Conservation (phyloP, 129 eudicot species). For the Escallonia herrerae region DNA sequence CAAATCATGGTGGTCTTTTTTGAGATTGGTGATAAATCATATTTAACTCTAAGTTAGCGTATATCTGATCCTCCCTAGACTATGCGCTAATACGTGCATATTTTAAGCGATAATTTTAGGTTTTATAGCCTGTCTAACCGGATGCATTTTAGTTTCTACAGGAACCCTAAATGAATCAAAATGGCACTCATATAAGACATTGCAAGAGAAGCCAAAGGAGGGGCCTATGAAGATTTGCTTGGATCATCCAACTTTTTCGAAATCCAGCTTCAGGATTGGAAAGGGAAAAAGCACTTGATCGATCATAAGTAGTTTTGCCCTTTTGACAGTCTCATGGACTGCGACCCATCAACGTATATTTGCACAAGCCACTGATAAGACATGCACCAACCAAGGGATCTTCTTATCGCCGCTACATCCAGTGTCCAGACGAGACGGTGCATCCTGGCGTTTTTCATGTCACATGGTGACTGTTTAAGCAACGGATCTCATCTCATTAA, state of each 20-base stretch:
- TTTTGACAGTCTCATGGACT: not conserved
- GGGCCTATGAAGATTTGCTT: not conserved
- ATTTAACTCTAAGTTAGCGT: no score
- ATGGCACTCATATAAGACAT: not conserved
- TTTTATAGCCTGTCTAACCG: no score
- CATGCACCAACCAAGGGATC: not conserved
- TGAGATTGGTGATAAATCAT: no score
- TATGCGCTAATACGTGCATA: no score
- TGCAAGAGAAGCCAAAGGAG: not conserved
- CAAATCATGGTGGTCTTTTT: no score
- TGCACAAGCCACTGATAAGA: not conserved
- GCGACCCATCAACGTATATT: not conserved
- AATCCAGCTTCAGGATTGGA: not conserved
- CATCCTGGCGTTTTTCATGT: no score
- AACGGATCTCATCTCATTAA: no score
- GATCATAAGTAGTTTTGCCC: not conserved
- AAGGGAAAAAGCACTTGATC: not conserved
- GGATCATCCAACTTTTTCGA: not conserved
- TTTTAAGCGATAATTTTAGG: no score
- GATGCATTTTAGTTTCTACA: conserved; percentile 13
- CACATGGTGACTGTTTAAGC: no score
- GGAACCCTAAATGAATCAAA: not conserved
- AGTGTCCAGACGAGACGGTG: no score
- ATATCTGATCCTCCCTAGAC: no score
- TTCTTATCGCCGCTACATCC: no score